Evolutionary conservation across 2,329 filamentous ascomycete genomes (phyloP), one percentile per base, ranked within the genome.

Genomic region (Monosporascus sp.): DNA sequence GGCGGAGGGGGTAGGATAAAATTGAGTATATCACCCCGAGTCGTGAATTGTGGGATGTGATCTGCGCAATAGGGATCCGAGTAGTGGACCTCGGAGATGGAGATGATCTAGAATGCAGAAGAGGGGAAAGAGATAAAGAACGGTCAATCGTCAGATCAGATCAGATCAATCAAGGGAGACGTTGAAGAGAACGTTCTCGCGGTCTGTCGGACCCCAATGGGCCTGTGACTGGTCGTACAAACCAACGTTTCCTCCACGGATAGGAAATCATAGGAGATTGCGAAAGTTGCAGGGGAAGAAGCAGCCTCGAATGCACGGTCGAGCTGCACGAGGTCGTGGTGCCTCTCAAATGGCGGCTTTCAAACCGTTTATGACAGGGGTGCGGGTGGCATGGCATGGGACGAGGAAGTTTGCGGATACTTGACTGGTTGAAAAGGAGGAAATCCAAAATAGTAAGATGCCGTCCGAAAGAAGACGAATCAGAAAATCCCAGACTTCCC

Each of bases 241-340:
- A 14, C 27, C 27, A 8, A 31, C 9, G 14, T 34, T 11, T 34
- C 31, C 31, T 14, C 31, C 9, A 5, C 31, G 11, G 31, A 34
- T 14, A 34, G 4, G 4, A 34, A 22, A 26, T 50, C 34, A 17
- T 53, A 37, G 38, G 19, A 7, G 26, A 38, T 5, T 27, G 37
- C 20, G 40, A 49, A 16, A 48, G 48, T 51, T 31, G 52, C 53
- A 53, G 31, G 31, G 49, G 44, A 49, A 45, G 52, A 48, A 44
- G 31, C 44, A 40, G 46, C 55, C 56, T 54, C 51, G 53, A 38
- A 52, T 52, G 52, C 46, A 41, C 19, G 1, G 19, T 41, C 19
- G 52, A 59, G 51, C 61, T 65, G 62, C 62, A 61, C 40, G 58
- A 49, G 61, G 56, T 64, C 63, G 63, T 65, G 63, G 60, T 64